phyloP scores from a whole-genome alignment of 2,329 filamentous ascomycete species.

The Microcera coccophila region DNA sequence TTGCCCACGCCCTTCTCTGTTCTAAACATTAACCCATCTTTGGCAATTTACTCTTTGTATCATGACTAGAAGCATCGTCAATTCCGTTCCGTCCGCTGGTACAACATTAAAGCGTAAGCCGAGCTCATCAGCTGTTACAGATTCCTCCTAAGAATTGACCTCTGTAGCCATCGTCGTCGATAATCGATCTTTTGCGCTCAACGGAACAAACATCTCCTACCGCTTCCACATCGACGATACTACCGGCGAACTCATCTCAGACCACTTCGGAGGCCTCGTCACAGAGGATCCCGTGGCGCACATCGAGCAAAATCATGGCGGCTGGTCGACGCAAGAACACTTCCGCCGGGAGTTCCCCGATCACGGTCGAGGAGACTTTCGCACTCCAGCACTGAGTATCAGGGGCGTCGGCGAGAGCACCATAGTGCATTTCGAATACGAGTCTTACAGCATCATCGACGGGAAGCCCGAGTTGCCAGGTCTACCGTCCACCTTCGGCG shows the following conservation, averaged over 20 bases:
- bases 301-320: constrained; percentile 35
- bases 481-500: constrained; percentile 57
- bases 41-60: too few species aligned
- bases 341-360: constrained; percentile 61
- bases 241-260: constrained; percentile 54
- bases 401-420: constrained; percentile 56
- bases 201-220: constrained; percentile 55
- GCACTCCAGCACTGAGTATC: constrained; percentile 58
- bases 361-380: constrained; percentile 59
- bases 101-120: too few species aligned
- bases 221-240: constrained; percentile 58
- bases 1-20: too few species aligned
- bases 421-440: constrained; percentile 55
- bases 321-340: constrained; percentile 53
- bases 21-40: too few species aligned
- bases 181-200: constrained; percentile 54
- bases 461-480: constrained; percentile 56
- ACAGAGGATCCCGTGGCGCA: constrained; percentile 47
- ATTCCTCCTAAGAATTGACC: too few species aligned
- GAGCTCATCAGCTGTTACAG: too few species aligned
- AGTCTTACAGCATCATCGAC: constrained; percentile 49
- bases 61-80: too few species aligned
- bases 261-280: constrained; percentile 58
- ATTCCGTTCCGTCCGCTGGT: too few species aligned
- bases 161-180: constrained; percentile 48